Percentiles rank a stretch among this genome's conserved stretches.
Evolutionary conservation across 495 filamentous ascomycete species (phyloP).

Genomic region (Xanthoparmelia taractica): DNA sequence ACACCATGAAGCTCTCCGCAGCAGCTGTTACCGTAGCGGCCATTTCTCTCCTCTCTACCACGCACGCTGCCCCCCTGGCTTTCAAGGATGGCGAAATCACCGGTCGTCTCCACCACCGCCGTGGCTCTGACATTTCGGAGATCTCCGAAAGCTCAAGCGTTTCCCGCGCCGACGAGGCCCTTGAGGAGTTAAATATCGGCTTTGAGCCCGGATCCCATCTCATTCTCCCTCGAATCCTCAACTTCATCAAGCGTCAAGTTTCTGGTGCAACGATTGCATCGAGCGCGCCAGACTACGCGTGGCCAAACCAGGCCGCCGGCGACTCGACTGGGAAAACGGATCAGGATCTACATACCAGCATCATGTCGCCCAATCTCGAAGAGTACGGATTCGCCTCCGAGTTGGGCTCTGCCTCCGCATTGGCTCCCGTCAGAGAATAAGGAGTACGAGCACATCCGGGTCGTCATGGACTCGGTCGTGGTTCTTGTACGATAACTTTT

Average conservation of each 20-base stretch:
- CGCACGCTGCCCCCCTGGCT: not conserved
- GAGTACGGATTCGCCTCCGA: not conserved
- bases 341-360: not conserved
- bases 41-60: not conserved
- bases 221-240: not conserved
- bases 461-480: not conserved
- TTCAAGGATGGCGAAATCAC: not conserved
- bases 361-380: not conserved
- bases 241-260: not conserved
- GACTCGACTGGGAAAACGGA: not conserved
- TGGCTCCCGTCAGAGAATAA: not conserved
- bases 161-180: not conserved
- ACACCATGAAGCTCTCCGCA: not conserved
- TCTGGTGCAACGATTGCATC: no score
- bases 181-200: not conserved
- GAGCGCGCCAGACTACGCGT: no score
- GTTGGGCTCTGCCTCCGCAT: not conserved
- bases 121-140: not conserved
- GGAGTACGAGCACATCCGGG: not conserved
- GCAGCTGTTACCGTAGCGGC: not conserved
- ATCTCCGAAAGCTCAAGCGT: not conserved
- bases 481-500: not conserved
- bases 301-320: no score
- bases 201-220: not conserved
- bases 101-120: constrained; percentile 3